These are phyloP conservation scores for Aspergillus pseudoglaucus DNA, from an alignment of 2,329 filamentous ascomycete genomes.

Conservation along the genomic window DNA sequence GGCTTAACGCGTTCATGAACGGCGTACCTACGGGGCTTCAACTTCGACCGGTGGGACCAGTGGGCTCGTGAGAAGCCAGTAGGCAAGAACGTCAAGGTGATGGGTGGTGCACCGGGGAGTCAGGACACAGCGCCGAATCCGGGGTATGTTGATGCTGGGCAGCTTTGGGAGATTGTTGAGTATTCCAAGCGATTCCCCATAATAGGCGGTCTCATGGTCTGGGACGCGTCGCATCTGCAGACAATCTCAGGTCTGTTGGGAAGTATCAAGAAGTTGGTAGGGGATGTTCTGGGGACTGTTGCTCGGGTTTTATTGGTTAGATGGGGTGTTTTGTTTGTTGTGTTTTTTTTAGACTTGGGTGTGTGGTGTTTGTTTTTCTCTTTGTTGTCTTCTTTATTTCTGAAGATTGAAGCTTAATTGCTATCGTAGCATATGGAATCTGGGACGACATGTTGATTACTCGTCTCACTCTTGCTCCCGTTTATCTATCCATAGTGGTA, in stretches of 20 bases:
- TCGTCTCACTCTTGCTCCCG: no score
- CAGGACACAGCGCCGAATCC: constrained; percentile 44
- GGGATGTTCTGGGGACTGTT: no score
- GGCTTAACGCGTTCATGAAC: constrained; percentile 46
- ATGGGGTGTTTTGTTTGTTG: no score
- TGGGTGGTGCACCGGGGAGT: constrained; percentile 56
- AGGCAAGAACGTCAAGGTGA: constrained; percentile 55
- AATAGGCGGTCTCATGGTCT: constrained; percentile 64
- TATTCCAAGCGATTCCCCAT: constrained; percentile 51
- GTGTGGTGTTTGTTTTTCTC: no score
- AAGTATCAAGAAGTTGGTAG: constrained; percentile 26
- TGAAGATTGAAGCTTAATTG: no score
- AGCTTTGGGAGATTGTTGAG: constrained; percentile 46
- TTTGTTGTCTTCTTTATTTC: no score
- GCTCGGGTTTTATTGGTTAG: neutral
- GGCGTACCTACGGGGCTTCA: constrained; percentile 51
- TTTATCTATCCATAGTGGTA: no score
- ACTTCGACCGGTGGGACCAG: constrained; percentile 58
- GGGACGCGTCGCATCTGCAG: constrained; percentile 59
- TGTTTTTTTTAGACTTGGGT: no score
- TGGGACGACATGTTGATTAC: no score
- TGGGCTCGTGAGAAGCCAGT: constrained; percentile 55
- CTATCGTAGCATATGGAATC: no score
- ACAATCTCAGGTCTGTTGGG: constrained; percentile 52
- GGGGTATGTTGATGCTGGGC: constrained; percentile 48